Base-by-base conservation (phyloP, 176 grass and related monocot genomes). In the Oryza punctata region DNA sequence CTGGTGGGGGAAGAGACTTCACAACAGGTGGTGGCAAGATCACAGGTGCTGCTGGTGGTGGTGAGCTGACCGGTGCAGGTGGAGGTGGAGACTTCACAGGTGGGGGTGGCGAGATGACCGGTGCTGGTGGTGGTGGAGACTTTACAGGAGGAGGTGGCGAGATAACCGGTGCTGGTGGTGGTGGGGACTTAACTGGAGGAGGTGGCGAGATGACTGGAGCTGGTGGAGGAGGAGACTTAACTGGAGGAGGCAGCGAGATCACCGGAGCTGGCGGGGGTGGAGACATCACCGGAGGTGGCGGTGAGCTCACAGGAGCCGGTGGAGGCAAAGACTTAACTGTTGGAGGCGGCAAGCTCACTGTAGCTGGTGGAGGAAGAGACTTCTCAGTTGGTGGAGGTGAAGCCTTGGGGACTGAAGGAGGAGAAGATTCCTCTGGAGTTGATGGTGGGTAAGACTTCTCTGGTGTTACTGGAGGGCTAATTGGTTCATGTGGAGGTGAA, bases 41-140 rank as follows among this genome's bases (percentile, higher is more conserved):
- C 3, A 32, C 30, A 2, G 3, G 30, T 32, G 30, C 30, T 3
- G 30, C 4, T 35, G 33, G 2, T 44, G 70, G 71, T 6, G 85
- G 85, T 0, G 54, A 65, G 28, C 23, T 19, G 1, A 64, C 37
- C 0, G 65, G 83, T 0, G 76, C 19, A 0, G 83, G 82, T 9
- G 82, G 82, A 11, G 72, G 72, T 3, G 41, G 59, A 49, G 70
- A 75, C 9, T 84, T 74, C 13, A 63, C 13, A 3, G n/a, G 61
- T 0, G 81, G 71, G 0, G 81, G 72, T 3, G 69, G 25, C 1
- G 60, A 76, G 63, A 10, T 30, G 0, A 67, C 37, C 0, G 44
- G 63, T 0, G 69, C 7, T 0, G 85, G 69, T 5, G 78, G 50
- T 1, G 78, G 50, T 4, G 45, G 10, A 24, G 73, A 60, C 30